A percentile compares a stretch with the other conserved stretches of the same genome.
Evolutionary conservation across 805 yeast species (phyloP).

Genomic region (Yarrowia phangngaensis): DNA sequence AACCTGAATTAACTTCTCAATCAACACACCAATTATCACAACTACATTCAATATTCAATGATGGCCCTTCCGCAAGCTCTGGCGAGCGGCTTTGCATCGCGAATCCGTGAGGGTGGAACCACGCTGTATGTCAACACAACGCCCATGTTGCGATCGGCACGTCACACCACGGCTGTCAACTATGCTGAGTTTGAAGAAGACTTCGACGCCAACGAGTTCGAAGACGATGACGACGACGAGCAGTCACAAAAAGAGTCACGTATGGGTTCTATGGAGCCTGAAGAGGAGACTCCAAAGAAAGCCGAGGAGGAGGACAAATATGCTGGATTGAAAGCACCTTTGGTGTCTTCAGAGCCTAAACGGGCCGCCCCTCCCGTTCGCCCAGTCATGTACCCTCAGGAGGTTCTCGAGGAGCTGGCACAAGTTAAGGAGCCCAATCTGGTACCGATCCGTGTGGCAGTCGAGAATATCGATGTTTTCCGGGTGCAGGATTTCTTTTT

Average conservation of each 20-base stretch:
- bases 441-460: slow-evolving; percentile 62
- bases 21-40: neutral
- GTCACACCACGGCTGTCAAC: slow-evolving; percentile 54
- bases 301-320: slow-evolving; percentile 36
- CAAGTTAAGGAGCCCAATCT: slow-evolving; percentile 44
- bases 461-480: slow-evolving; percentile 52
- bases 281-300: slow-evolving; percentile 26
- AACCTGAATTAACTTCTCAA: neutral
- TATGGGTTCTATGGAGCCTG: slow-evolving; percentile 3
- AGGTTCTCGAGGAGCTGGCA: slow-evolving; percentile 41
- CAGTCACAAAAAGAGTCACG: slow-evolving; percentile 9
- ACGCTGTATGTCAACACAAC: slow-evolving; percentile 69
- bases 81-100: slow-evolving; percentile 65
- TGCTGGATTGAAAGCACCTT: slow-evolving; percentile 43
- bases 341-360: slow-evolving; percentile 21
- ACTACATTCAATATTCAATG: slow-evolving; percentile 1
- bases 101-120: slow-evolving; percentile 70
- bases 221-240: slow-evolving; percentile 40
- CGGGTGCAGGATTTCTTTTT: slow-evolving; percentile 61
- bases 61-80: slow-evolving; percentile 59
- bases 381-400: slow-evolving; percentile 37
- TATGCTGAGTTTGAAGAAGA: slow-evolving; percentile 80
- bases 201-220: slow-evolving; percentile 44
- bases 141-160: slow-evolving; percentile 65
- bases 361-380: slow-evolving; percentile 19